phyloP scores from a whole-genome alignment of 1,284 basidiomycete genomes.

The Cryptococcus sp. region DNA sequence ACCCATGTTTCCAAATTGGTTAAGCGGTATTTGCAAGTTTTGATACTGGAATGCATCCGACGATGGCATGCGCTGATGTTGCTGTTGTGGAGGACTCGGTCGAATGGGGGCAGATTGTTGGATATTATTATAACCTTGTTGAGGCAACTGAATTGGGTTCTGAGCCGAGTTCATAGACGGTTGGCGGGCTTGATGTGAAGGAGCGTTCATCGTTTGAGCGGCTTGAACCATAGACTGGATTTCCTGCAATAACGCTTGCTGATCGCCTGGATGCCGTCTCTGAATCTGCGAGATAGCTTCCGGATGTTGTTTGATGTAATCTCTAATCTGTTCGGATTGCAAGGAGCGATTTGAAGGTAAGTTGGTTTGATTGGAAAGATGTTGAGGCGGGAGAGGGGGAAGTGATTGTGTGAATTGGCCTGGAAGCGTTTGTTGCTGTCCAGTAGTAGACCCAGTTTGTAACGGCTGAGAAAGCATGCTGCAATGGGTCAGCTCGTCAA shows the following conservation, averaged over 20 bases:
- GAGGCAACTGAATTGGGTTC: neutral
- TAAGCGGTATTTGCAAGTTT: slow-evolving; percentile 1
- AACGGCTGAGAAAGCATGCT: slow-evolving; percentile 7
- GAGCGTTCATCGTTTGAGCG: neutral
- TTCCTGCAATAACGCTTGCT: neutral
- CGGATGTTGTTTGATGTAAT: neutral
- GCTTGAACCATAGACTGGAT: neutral
- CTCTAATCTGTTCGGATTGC: neutral
- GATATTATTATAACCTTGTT: neutral
- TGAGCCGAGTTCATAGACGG: neutral
- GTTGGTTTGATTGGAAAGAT: neutral
- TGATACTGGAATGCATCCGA: neutral
- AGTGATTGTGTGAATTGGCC: neutral
- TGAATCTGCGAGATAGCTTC: neutral
- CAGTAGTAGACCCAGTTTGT: too few relatives aligned
- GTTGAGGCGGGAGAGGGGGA: neutral
- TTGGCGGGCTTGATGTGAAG: neutral
- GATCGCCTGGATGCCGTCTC: neutral
- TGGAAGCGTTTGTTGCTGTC: neutral
- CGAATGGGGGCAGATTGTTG: neutral
- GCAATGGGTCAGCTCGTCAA: neutral
- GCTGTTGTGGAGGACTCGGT: neutral
- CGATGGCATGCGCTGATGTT: slow-evolving; percentile 3
- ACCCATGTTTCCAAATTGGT: neutral
- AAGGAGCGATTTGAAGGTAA: neutral